phyloP scores from a whole-genome alignment of 495 filamentous ascomycete species.

The Bacidia rubella region DNA sequence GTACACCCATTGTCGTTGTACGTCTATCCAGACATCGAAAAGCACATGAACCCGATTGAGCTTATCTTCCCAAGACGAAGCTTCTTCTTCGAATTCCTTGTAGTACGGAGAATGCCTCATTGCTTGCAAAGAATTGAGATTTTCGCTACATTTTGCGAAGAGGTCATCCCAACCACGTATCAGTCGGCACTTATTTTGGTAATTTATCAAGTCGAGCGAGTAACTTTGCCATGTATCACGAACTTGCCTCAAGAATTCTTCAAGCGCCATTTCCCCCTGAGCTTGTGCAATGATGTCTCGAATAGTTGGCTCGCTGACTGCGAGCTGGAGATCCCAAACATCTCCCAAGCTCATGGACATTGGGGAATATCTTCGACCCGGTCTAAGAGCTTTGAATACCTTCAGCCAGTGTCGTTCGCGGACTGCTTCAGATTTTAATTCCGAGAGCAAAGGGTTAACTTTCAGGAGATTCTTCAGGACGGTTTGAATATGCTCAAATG shows the following conservation, averaged over 20 bases:
- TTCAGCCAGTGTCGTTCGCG: constrained; percentile 93
- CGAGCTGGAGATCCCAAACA: constrained; percentile 93
- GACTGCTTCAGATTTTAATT: constrained; percentile 94
- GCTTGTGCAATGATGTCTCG: constrained; percentile 88
- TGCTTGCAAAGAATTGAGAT: constrained; percentile 90
- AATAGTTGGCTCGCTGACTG: constrained; percentile 71
- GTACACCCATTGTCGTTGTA: constrained; percentile 98
- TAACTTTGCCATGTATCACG: constrained; percentile 95
- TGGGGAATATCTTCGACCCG: constrained; percentile 77
- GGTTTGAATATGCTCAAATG: constrained; percentile 93
- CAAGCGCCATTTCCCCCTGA: constrained; percentile 94
- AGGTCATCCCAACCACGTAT: constrained; percentile 98
- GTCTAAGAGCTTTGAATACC: constrained; percentile 89
- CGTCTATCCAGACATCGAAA: constrained; percentile 99
- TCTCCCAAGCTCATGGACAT: constrained; percentile 90
- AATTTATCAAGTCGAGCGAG: constrained; percentile 83
- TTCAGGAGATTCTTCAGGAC: constrained; percentile 79
- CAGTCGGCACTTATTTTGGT: constrained; percentile 92
- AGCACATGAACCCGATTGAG: constrained; percentile 92
- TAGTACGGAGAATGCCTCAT: constrained; percentile 99
- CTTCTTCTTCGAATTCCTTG: constrained; percentile 97
- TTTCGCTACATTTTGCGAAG: constrained; percentile 96
- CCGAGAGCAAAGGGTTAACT: constrained; percentile 71
- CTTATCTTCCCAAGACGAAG: constrained; percentile 92
- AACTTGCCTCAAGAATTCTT: constrained; percentile 95